Base-by-base conservation (phyloP, 2,329 filamentous ascomycete species). In the Colletotrichum tofieldiae region DNA sequence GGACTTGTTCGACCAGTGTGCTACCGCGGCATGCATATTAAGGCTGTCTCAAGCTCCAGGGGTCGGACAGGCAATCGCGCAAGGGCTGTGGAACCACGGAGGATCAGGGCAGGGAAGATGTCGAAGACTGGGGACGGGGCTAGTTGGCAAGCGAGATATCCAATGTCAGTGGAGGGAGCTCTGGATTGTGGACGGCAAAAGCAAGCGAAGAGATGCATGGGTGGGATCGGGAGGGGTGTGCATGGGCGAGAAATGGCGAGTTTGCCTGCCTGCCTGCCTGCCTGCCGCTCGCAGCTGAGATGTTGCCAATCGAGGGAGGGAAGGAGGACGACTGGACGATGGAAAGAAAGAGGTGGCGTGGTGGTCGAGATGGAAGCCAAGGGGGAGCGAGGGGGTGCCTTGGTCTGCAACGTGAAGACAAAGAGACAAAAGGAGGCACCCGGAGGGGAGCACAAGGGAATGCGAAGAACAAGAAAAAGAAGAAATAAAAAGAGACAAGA, bases 101-200 rank as follows among this genome's bases (percentile, higher is more conserved):
- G 65, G 65, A 72, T 72, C 65, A 72, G 65, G 69, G 65, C 69
- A 72, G 65, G 69, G 69, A 72, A 72, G 69, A 69, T 72, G 69
- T 60, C 69, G 69, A 69, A 69, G 69, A 69, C 69, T 69, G 65
- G 65, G 59, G 69, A 60, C 54, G 35, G 60, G 69, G 69, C 69
- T 69, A 69, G 69, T 64, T 69, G 65, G 54, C 69, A 72, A 72
- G 69, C 69, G 69, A 72, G 69, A 72, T 72, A 69, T 64, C 65
- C 65, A 72, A 72, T 72, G 69, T 72, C 58, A 72, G 69, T 60
- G 59, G 69, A 65, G 58, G 65, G 65, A 71, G 58, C 51, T 32
- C 63, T 54, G 65, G 45, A 29, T 45, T 39, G 51, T 43, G 64
- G 64, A 56, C 37, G 43, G 64, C 26, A 67, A 68, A 67, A 72